Evolutionary conservation across 2,329 filamentous ascomycete species (phyloP), one percentile per base, ranked within the genome.

Genomic region (Cladosporium colombiae): DNA sequence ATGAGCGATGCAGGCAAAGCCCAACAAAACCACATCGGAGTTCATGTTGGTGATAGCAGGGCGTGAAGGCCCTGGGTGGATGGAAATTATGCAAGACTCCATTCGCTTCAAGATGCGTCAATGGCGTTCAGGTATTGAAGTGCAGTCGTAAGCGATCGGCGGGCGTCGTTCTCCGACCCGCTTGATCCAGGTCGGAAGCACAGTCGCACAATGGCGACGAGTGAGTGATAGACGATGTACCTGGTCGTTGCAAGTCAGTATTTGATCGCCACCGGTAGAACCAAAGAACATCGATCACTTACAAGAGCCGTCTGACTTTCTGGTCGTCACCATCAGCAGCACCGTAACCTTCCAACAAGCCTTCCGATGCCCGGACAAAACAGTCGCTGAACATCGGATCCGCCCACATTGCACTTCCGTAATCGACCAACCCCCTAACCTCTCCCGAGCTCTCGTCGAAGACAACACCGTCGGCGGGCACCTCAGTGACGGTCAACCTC

Each of bases 401-500:
- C 1, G 85, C 85, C 84, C 85, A 87, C 3, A 86, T 71, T 16
- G 82, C 81, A 62, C 80, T 82, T 10, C 83, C 82, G 66, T 84
- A 84, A 65, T 85, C 85, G 14, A 84, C 73, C 13, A 87, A 70
- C 1, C 84, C 85, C 0, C 79, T 80, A 10, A 87, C 69, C 49
- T 79, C 75, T 67, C 80, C 82, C 0, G 79, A 82, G 13, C 74
- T 73, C 37, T 81, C 78, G 66, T 87, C 79, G 33, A 88, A 70
- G 13, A 87, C 74, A 5, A 87, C 79, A 10, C 80, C 78, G 13
- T 81, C 78, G 0, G 79, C 76, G 18, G 82, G 81, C 49, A 83
- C 77, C 61, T 84, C 78, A 50, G 84, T 71, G 1, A 85, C 74
- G 14, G 85, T 81, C n/a, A 88, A 77, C 27, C 78, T 80, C 7